Base-by-base conservation (phyloP, 2,329 filamentous ascomycete species). In the Fusarium sp. region DNA sequence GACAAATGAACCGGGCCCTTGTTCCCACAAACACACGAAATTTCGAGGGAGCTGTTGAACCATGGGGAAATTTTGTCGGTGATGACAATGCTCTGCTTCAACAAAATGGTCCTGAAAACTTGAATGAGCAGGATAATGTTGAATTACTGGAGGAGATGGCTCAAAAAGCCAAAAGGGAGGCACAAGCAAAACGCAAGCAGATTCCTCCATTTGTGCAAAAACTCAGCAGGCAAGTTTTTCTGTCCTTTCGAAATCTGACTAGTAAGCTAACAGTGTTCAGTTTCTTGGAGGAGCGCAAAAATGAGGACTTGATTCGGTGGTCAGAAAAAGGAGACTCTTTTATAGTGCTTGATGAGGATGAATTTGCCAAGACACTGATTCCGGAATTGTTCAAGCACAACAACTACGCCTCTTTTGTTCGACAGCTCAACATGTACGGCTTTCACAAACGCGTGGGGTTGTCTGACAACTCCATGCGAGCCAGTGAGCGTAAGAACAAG, bases 381-480 rank as follows among this genome's bases (percentile, higher is more conserved):
- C 96, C 96, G 1, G 97, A 98, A 78, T 89, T 98, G 65, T 99
- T 99, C 86, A 99, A 99, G 80, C 96, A 99, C 82, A 97, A 95
- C 85, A 97, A 97, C 78, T 97, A 97, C 79, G 94, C 94, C 45
- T 97, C 94, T 68, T 97, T 97, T 76, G 94, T 97, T 55, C 90
- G 94, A 34, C 94, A 97, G 77, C 85, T 97, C 66, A 97, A 97
- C 79, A 97, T 97, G 84, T 97, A 97, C 78, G 94, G 97, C 65
- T 99, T 99, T 74, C 96, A 99, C 84, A 99, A 99, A 83, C 91
- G 92, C 40, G 92, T 96, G 6, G 92, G 92, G 6, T 85, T 99
- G 19, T 97, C 94, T 6, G 96, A 99, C 79, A 97, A 97, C 76
- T 97, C 94, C 0, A 96, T 99, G 91, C 92, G 96, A 70, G 94